phyloP scores from a whole-genome alignment of 140 eudicot genomes.

The Ambrosia hybrid region DNA sequence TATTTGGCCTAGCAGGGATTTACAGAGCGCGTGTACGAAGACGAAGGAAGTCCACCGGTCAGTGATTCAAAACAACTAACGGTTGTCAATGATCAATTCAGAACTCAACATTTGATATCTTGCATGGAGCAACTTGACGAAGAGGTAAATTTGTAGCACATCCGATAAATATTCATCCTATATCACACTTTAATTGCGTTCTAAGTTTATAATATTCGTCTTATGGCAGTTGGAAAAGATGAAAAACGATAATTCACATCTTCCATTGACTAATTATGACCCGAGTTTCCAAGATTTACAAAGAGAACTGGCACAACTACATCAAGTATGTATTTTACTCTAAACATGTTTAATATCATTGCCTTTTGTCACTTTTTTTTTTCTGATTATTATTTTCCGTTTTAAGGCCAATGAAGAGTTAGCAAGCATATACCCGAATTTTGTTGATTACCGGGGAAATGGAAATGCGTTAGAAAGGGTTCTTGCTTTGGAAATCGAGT shows the following conservation, averaged over 20 bases:
- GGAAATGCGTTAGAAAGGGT: conserved; percentile 93
- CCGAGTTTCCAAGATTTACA: conserved; percentile 54
- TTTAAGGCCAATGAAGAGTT: conserved; percentile 77
- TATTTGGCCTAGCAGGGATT: conserved; percentile 34
- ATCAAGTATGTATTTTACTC: conserved; percentile 47
- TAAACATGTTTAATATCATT: neutral
- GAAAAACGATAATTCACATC: conserved; percentile 68
- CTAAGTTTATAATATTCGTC: neutral
- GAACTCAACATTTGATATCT: conserved; percentile 55
- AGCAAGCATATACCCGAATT: conserved; percentile 66
- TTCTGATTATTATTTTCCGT: neutral
- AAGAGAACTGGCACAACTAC: conserved; percentile 56
- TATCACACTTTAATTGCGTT: neutral
- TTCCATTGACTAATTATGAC: conserved; percentile 44
- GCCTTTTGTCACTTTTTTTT: neutral
- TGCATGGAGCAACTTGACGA: conserved; percentile 81
- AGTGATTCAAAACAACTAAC: conserved; percentile 43
- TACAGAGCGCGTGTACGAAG: conserved; percentile 22
- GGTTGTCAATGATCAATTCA: conserved; percentile 40
- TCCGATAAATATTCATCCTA: conserved; percentile 1
- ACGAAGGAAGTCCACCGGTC: conserved; percentile 21
- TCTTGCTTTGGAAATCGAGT: conserved; percentile 96
- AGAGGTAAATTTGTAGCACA: conserved; percentile 59
- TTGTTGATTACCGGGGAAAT: conserved; percentile 50
- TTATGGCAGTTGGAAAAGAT: conserved; percentile 69